Conservation (phyloP, 805 yeast species). For the Pichia rugopelliculosa region DNA sequence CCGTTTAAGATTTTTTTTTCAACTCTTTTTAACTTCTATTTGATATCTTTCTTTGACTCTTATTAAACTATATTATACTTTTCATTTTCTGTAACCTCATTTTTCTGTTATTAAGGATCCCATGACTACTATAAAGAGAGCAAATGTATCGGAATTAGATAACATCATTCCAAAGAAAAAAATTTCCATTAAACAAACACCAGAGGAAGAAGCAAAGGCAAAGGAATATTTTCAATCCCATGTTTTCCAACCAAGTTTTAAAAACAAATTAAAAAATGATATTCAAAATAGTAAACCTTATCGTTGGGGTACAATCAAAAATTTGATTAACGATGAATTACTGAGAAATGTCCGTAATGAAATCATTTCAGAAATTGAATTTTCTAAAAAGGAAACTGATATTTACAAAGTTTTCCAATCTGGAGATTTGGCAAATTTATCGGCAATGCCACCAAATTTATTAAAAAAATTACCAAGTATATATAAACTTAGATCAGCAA, state of each 20-base stretch:
- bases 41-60: no score
- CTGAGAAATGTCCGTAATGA: conserved; percentile 77
- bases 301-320: conserved; percentile 78
- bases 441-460: conserved; percentile 77
- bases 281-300: conserved; percentile 66
- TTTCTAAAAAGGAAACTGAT: conserved; percentile 94
- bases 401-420: conserved; percentile 87
- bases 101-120: no score
- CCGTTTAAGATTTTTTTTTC: no score
- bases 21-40: no score
- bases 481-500: conserved; percentile 73
- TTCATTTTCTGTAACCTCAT: not conserved
- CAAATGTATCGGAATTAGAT: not conserved
- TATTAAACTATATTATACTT: not conserved
- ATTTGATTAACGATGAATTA: conserved; percentile 68
- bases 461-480: conserved; percentile 65
- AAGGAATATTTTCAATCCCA: conserved; percentile 26
- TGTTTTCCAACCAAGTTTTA: conserved; percentile 32
- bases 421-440: conserved; percentile 87
- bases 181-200: conserved; percentile 25
- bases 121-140: not conserved
- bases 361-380: conserved; percentile 73
- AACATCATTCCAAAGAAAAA: conserved; percentile 10
- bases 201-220: conserved; percentile 28
- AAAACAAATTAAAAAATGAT: conserved; percentile 31